A percentile compares a stretch with the other conserved stretches of the same genome.
Conservation (phyloP, 2,329 filamentous ascomycete species). For the Ophiostoma sp. region DNA sequence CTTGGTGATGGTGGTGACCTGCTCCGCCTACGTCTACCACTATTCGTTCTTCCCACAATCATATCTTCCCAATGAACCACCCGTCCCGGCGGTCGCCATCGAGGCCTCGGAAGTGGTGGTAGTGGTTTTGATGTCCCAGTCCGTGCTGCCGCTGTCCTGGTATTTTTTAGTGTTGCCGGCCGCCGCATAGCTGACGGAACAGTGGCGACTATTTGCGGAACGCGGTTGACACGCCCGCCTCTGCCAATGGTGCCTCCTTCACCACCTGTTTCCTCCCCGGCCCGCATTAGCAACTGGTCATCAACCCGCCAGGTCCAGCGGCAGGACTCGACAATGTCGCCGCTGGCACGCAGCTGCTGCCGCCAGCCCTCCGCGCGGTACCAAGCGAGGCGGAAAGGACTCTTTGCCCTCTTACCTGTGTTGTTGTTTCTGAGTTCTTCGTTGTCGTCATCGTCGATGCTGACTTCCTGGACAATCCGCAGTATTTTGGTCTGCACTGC, state of each 20-base stretch:
- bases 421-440: not conserved
- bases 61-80: constrained; percentile 21
- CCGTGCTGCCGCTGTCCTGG: not conserved
- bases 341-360: constrained; percentile 36
- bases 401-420: not conserved
- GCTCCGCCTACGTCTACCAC: not conserved
- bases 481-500: constrained; percentile 15
- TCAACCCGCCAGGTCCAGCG: constrained; percentile 38
- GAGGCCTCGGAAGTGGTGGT: not conserved
- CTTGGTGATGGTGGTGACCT: not conserved
- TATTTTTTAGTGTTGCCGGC: not conserved
- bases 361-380: constrained; percentile 43
- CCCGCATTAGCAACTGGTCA: constrained; percentile 28
- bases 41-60: not conserved
- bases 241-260: not conserved
- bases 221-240: not conserved
- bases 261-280: not conserved
- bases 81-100: constrained; percentile 19
- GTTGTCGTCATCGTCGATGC: not conserved
- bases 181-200: constrained; percentile 12
- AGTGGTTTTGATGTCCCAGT: not conserved
- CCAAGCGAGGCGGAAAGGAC: constrained; percentile 40
- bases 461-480: not conserved
- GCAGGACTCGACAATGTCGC: constrained; percentile 39
- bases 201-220: constrained; percentile 3